Evolutionary conservation across 305 asterid species (phyloP).

Genomic region (Nicotiana rustica): DNA sequence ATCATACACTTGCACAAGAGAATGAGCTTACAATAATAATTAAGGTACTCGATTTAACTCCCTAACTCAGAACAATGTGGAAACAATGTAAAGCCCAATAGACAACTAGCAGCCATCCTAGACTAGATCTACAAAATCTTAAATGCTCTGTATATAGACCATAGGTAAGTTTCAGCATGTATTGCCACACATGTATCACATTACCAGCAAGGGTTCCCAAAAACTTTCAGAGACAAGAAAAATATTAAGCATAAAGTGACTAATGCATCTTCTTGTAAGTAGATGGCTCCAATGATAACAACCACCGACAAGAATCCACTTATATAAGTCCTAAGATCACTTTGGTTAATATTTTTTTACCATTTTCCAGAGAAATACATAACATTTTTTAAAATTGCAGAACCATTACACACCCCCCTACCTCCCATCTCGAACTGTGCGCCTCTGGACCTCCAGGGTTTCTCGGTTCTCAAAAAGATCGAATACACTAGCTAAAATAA

Average conservation of each 20-base stretch:
- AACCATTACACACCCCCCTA: no score
- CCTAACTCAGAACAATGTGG: background rate
- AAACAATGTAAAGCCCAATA: slow-evolving; percentile 9
- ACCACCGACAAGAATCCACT: no score
- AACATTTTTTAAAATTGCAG: no score
- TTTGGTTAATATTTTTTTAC: no score
- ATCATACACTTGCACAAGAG: slow-evolving; percentile 19
- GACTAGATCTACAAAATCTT: slow-evolving; percentile 3
- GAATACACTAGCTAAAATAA: no score
- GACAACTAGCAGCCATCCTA: slow-evolving; percentile 24
- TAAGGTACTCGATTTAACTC: slow-evolving; percentile 6
- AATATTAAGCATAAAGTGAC: background rate
- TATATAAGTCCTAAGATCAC: no score
- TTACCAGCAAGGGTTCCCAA: slow-evolving; percentile 8
- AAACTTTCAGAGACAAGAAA: background rate
- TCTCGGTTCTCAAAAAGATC: no score
- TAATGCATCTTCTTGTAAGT: no score
- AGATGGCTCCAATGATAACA: no score
- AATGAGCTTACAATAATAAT: background rate
- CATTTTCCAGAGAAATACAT: no score
- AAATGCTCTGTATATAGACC: background rate
- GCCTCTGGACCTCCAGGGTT: no score
- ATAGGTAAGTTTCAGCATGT: slow-evolving; percentile 17
- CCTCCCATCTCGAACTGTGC: no score
- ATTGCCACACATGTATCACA: slow-evolving; percentile 23